Evolutionary conservation across 192 early-diverging fungal genomes (phyloP).

Genomic region (Kickxella alabastrina): DNA sequence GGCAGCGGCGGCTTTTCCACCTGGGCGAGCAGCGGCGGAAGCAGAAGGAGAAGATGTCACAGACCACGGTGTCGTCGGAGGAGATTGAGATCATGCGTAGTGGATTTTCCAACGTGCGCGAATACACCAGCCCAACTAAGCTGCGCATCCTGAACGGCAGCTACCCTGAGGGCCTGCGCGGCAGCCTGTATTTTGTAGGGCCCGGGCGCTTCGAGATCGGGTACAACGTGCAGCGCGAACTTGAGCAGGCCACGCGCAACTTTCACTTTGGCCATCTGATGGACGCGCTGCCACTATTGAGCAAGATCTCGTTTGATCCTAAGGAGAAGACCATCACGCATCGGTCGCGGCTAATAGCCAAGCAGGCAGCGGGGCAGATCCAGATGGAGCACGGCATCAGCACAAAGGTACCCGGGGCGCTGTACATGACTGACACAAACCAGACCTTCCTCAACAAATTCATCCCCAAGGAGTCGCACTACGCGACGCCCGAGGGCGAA

Average conservation of each 20-base stretch:
- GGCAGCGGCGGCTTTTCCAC: slow-evolving; percentile 30
- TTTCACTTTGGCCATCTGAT: slow-evolving; percentile 70
- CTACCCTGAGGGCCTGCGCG: slow-evolving; percentile 63
- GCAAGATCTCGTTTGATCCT: slow-evolving; percentile 63
- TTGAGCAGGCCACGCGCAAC: slow-evolving; percentile 62
- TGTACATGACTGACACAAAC: slow-evolving; percentile 65
- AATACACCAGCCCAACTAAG: slow-evolving; percentile 39
- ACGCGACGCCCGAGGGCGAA: slow-evolving; percentile 58
- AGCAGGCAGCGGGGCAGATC: slow-evolving; percentile 60
- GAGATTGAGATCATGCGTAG: slow-evolving; percentile 40
- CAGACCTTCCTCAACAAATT: slow-evolving; percentile 66
- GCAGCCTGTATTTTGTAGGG: slow-evolving; percentile 63
- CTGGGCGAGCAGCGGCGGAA: slow-evolving; percentile 33
- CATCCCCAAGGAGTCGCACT: slow-evolving; percentile 56
- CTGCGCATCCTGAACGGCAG: slow-evolving; percentile 54
- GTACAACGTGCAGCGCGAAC: slow-evolving; percentile 59
- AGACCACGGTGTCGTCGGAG: slow-evolving; percentile 25
- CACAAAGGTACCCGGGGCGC: slow-evolving; percentile 61
- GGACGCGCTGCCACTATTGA: slow-evolving; percentile 70
- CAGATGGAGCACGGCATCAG: slow-evolving; percentile 67
- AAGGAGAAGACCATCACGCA: slow-evolving; percentile 56
- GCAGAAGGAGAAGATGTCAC: slow-evolving; percentile 31
- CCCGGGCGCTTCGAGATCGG: slow-evolving; percentile 66
- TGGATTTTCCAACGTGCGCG: slow-evolving; percentile 57
- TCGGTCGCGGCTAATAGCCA: slow-evolving; percentile 59